Evolutionary conservation across 352 stramenopile genomes (phyloP).

Genomic region (Phytophthora citrophthora): DNA sequence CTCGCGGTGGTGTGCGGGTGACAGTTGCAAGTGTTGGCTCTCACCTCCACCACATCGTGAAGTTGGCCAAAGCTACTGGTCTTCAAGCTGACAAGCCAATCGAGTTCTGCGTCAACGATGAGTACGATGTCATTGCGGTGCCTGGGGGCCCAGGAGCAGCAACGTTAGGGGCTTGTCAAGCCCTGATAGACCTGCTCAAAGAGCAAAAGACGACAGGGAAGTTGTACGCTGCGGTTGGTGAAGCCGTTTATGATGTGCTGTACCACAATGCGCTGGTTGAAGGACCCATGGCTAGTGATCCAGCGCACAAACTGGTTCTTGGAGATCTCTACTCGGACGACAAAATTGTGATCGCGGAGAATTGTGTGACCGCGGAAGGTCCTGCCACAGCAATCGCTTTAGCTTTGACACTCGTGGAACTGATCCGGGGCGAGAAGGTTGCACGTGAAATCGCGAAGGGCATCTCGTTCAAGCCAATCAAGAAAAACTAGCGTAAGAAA

Average conservation of each 20-base stretch:
- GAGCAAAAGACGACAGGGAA: constrained; percentile 58
- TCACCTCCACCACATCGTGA: constrained; percentile 63
- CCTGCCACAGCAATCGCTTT: constrained; percentile 63
- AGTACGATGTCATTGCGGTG: constrained; percentile 73
- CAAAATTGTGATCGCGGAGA: constrained; percentile 58
- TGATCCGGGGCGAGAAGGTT: constrained; percentile 59
- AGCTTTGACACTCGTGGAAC: constrained; percentile 61
- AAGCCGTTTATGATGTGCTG: constrained; percentile 60
- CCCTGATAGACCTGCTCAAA: constrained; percentile 53
- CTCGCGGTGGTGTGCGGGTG: constrained; percentile 66
- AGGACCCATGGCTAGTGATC: constrained; percentile 50
- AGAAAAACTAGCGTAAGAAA: constrained; percentile 1
- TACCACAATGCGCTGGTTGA: constrained; percentile 59
- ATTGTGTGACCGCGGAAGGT: constrained; percentile 74
- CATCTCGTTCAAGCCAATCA: constrained; percentile 43
- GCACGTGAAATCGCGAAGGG: constrained; percentile 32
- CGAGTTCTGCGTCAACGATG: constrained; percentile 58
- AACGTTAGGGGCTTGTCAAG: constrained; percentile 44
- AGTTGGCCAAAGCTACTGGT: constrained; percentile 54
- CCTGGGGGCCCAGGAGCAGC: constrained; percentile 64
- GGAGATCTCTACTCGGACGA: constrained; percentile 61
- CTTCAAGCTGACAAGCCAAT: constrained; percentile 74
- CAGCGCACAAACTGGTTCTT: constrained; percentile 39
- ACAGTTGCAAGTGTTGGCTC: constrained; percentile 60
- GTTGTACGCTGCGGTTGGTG: constrained; percentile 62